These are phyloP conservation scores for Colletotrichum sojae DNA, from an alignment of 2,329 filamentous ascomycete genomes.

Conservation along the genomic window DNA sequence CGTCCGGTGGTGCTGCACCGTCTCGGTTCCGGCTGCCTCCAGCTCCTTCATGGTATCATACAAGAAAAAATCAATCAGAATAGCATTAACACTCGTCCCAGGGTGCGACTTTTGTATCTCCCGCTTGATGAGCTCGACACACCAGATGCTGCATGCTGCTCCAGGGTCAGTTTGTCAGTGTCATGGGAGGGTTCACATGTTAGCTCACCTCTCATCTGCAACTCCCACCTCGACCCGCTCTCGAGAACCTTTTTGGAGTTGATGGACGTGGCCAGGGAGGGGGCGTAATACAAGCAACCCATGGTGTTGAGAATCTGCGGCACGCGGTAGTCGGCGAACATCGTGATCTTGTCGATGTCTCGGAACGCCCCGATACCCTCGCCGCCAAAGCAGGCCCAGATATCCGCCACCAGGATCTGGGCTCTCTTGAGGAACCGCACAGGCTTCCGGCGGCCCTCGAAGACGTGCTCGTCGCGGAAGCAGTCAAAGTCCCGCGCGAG, in stretches of 20 bases:
- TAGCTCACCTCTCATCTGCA: conserved; percentile 83
- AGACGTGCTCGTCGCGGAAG: conserved; percentile 86
- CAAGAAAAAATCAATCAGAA: conserved; percentile 96
- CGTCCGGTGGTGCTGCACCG: conserved; percentile 87
- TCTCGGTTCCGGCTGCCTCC: conserved; percentile 74
- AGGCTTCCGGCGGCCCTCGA: conserved; percentile 76
- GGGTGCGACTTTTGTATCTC: conserved; percentile 85
- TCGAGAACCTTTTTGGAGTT: conserved; percentile 74
- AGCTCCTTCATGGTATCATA: conserved; percentile 94
- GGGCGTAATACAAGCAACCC: conserved; percentile 87
- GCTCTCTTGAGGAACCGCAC: conserved; percentile 93
- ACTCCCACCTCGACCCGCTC: conserved; percentile 82
- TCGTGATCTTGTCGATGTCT: conserved; percentile 96
- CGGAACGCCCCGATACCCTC: conserved; percentile 83
- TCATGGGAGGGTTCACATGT: not conserved
- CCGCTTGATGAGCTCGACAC: conserved; percentile 86
- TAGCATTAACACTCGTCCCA: conserved; percentile 82
- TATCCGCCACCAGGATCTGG: conserved; percentile 94
- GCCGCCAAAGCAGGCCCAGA: conserved; percentile 96
- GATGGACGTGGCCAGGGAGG: conserved; percentile 81
- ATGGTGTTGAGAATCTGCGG: conserved; percentile 92
- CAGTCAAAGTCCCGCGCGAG: conserved; percentile 86
- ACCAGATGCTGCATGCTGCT: conserved; percentile 92
- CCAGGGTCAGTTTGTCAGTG: not conserved
- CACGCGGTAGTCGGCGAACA: conserved; percentile 98